Evolutionary conservation across 2,329 filamentous ascomycete genomes (phyloP).

Genomic region (Ophiostoma populinum): DNA sequence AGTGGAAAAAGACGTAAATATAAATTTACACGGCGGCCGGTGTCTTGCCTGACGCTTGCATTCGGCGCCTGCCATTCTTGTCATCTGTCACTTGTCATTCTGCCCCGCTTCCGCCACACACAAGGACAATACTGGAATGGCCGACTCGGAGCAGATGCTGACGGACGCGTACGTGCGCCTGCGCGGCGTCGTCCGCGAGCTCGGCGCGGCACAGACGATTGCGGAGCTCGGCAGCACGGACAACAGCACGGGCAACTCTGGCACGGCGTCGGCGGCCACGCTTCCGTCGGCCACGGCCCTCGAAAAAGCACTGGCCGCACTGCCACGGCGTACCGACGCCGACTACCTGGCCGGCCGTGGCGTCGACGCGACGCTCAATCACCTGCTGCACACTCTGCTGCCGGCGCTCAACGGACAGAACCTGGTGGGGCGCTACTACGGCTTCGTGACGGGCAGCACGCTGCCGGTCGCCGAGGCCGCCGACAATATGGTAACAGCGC

Average conservation of each 20-base stretch:
- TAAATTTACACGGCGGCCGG: too few relatives aligned
- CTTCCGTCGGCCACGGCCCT: slow-evolving; percentile 22
- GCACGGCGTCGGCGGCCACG: too few relatives aligned
- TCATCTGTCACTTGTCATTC: background rate
- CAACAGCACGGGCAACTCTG: too few relatives aligned
- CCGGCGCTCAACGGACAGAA: slow-evolving; percentile 50
- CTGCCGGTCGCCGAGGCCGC: slow-evolving; percentile 67
- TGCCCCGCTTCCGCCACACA: background rate
- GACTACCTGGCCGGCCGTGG: slow-evolving; percentile 19
- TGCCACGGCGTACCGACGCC: slow-evolving; percentile 18
- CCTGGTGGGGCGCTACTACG: slow-evolving; percentile 56
- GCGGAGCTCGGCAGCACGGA: too few relatives aligned
- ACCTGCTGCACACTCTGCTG: slow-evolving; percentile 29
- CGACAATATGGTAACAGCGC: slow-evolving; percentile 64
- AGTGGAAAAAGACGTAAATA: too few relatives aligned
- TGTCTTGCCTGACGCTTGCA: too few relatives aligned
- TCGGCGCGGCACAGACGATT: slow-evolving; percentile 1
- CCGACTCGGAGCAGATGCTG: slow-evolving; percentile 9
- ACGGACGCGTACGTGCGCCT: slow-evolving; percentile 11
- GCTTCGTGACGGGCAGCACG: slow-evolving; percentile 71
- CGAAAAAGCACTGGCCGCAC: slow-evolving; percentile 21
- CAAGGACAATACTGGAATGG: background rate
- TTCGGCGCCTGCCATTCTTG: too few relatives aligned
- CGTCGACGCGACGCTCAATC: slow-evolving; percentile 19
- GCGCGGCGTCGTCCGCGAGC: slow-evolving; percentile 8